phyloP scores from a whole-genome alignment of 2,329 filamentous ascomycete genomes.

The Akanthomyces muscarius region DNA sequence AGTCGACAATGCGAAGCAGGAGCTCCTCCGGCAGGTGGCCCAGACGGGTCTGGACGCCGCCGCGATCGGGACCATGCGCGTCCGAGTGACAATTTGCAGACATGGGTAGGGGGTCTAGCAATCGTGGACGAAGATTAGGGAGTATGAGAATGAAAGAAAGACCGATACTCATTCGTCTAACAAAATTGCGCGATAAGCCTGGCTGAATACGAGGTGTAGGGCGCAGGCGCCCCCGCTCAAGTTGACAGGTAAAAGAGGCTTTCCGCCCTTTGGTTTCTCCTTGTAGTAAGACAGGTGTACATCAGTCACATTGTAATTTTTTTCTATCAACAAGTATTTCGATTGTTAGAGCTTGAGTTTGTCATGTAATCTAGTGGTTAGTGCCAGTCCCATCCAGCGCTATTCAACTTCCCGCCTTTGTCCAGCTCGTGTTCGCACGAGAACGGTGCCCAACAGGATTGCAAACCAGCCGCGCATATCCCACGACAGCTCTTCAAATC shows the following conservation, averaged over 20 bases:
- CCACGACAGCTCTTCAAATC: too few species aligned
- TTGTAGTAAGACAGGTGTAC: background rate
- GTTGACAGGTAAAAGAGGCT: background rate
- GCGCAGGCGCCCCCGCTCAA: background rate
- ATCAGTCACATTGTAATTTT: background rate
- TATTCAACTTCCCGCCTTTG: too few species aligned
- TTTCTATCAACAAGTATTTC: too few species aligned
- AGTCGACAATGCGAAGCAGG: constrained; percentile 6
- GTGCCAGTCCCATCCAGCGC: too few species aligned
- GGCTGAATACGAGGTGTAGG: background rate
- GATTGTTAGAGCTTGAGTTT: too few species aligned
- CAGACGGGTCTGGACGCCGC: background rate
- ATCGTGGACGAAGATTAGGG: background rate
- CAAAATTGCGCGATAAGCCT: background rate
- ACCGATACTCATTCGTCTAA: background rate
- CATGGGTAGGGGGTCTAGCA: background rate
- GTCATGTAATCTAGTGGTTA: too few species aligned
- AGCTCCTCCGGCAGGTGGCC: constrained; percentile 7
- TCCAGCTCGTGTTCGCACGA: too few species aligned
- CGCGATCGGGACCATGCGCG: background rate
- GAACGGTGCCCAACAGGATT: too few species aligned
- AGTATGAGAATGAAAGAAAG: background rate
- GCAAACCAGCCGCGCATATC: too few species aligned
- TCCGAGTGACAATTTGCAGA: background rate
- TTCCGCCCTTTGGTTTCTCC: background rate